Evolutionary conservation across 2,329 filamentous ascomycete species (phyloP), one percentile per base, ranked within the genome.

Genomic region (Gliomastix tumulicola): DNA sequence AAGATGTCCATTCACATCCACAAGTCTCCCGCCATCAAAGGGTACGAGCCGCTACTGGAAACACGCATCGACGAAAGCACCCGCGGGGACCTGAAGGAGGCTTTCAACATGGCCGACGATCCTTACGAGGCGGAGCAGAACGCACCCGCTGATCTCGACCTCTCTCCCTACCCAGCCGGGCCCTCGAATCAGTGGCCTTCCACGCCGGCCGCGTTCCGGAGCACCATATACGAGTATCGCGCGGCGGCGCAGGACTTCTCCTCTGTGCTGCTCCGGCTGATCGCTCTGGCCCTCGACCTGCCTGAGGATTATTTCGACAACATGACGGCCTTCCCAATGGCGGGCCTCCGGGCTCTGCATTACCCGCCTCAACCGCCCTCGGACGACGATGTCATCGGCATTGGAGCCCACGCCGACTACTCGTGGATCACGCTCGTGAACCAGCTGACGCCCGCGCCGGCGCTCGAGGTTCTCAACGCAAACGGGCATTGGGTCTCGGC

Each of bases 361-460:
- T 49, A 52, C 17, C 50, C 49, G 6, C 44, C 41, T 18, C 18
- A 15, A 20, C 21, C 25, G 27, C 21, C 21, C 18, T 15, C 15
- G 16, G 21, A 36, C 18, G 15, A 17, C 18, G 23, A 20, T 27
- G 28, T 19, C 19, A 23, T 36, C 13, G 34, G 34, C 16, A 27
- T 36, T 3, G 34, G 34, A 17, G 25, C 34, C 5, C 34, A 36
- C 25, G 21, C 34, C n/a, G 34, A 36, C 34, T 28, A 28, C 13
- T 63, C 69, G 43, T 63, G 44, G 37, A 45, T 49, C 32, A 49
- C 46, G 2, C 21, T 47, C n/a, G 40, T 48, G 19, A 42, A 62
- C 41, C 66, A 69, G 40, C 63, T 68, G 37, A 41, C 47, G 2
- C 44, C 46, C 2, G 45, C 55, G 12, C 57, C 60, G 5, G 49